Percentiles rank a stretch among this genome's conserved stretches.
These are phyloP conservation scores for Polygonum aviculare DNA, from an alignment of 148 eudicot species.

Conservation along the genomic window DNA sequence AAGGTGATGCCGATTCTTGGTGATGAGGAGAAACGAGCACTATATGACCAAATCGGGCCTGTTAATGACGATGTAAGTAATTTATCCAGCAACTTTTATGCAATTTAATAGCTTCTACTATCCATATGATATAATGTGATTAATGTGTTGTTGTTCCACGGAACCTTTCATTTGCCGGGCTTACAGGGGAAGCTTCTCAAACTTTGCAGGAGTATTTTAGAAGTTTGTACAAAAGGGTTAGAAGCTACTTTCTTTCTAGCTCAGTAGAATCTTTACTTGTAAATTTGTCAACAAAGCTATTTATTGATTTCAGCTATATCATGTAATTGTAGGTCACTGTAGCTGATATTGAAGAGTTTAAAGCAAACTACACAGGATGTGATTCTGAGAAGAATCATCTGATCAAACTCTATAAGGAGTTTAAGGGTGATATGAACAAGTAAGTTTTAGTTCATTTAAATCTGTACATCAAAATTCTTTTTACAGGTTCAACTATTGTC, in stretches of 20 bases:
- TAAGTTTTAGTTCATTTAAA: slow-evolving; percentile 12
- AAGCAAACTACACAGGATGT: slow-evolving; percentile 92
- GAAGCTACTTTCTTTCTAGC: neutral
- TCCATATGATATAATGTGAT: neutral
- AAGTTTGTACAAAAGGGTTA: slow-evolving; percentile 74
- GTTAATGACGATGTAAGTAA: slow-evolving; percentile 89
- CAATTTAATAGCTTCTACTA: neutral
- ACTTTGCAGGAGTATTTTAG: slow-evolving; percentile 69
- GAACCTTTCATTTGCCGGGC: slow-evolving; percentile 32
- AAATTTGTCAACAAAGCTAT: neutral
- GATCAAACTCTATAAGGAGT: slow-evolving; percentile 62
- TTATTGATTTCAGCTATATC: neutral
- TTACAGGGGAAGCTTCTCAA: slow-evolving; percentile 63
- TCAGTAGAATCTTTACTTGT: neutral
- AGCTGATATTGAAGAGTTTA: slow-evolving; percentile 95
- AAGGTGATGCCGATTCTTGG: slow-evolving; percentile 92
- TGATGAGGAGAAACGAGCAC: slow-evolving; percentile 84
- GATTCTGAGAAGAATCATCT: slow-evolving; percentile 83
- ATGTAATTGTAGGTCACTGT: slow-evolving; percentile 56
- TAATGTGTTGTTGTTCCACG: neutral
- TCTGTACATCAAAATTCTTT: neutral
- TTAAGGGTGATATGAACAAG: slow-evolving; percentile 91
- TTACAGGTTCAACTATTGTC: slow-evolving; percentile 8
- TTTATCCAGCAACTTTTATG: neutral
- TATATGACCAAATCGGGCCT: slow-evolving; percentile 88